Conservation (phyloP, 192 early-diverging fungal species). For the Phlyctochytrium arcticum region DNA sequence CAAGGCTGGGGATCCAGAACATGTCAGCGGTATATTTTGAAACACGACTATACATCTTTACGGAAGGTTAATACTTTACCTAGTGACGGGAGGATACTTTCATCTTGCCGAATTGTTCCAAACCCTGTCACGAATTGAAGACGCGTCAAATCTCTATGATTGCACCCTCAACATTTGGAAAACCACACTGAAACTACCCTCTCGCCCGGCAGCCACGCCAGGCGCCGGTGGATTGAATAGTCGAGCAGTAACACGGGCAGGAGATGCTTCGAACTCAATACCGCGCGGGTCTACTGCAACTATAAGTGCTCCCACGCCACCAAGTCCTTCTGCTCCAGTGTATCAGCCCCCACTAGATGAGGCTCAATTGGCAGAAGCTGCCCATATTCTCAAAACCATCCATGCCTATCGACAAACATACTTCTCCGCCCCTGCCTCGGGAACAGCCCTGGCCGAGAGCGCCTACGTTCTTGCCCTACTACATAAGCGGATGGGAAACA, state of each 20-base stretch:
- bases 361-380: constrained; percentile 49
- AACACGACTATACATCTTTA: background rate
- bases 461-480: constrained; percentile 33
- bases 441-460: constrained; percentile 12
- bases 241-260: background rate
- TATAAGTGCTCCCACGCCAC: no score
- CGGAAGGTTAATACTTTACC: background rate
- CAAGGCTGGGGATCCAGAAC: constrained; percentile 35
- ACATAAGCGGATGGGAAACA: constrained; percentile 15
- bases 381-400: constrained; percentile 44
- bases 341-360: constrained; percentile 3
- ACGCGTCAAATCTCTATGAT: constrained; percentile 39
- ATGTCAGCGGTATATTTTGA: constrained; percentile 24
- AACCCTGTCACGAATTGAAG: constrained; percentile 23
- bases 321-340: no score
- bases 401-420: constrained; percentile 21
- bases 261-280: background rate
- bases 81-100: constrained; percentile 52
- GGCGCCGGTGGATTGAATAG: no score
- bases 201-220: no score
- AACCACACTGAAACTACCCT: constrained; percentile 15
- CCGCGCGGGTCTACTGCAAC: background rate
- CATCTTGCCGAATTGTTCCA: constrained; percentile 50
- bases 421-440: constrained; percentile 1
- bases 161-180: constrained; percentile 45